A percentile compares a stretch with the other conserved stretches of the same genome.
Evolutionary conservation across 2,329 filamentous ascomycete species (phyloP).

Genomic region (Fusarium anguioides): DNA sequence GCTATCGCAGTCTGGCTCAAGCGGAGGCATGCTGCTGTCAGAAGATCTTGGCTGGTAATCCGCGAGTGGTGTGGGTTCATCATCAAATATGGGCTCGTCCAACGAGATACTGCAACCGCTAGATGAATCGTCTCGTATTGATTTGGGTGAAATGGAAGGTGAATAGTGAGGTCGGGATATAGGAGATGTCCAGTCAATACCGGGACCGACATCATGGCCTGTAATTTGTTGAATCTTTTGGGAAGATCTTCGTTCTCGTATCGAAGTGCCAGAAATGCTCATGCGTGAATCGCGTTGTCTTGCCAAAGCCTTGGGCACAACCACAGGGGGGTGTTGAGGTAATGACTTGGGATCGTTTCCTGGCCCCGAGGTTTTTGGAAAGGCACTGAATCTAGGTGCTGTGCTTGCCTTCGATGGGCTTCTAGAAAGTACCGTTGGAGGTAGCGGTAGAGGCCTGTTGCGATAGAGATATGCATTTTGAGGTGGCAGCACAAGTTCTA

Average conservation of each 20-base stretch:
- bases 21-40: conserved; percentile 37
- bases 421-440: conserved; percentile 29
- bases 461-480: conserved; percentile 40
- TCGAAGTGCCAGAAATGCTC: conserved; percentile 32
- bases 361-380: conserved; percentile 29
- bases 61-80: conserved; percentile 25
- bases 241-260: conserved; percentile 46
- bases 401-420: conserved; percentile 16
- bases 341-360: conserved; percentile 37
- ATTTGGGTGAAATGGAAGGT: conserved; percentile 32
- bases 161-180: conserved; percentile 20
- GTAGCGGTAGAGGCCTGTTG: conserved; percentile 35
- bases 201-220: conserved; percentile 52
- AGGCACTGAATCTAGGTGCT: conserved; percentile 30
- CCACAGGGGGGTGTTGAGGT: conserved; percentile 25
- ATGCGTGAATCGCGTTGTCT: conserved; percentile 32
- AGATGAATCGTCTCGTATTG: conserved; percentile 40
- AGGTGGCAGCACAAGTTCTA: conserved; percentile 38
- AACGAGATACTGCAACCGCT: conserved; percentile 39
- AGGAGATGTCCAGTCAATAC: conserved; percentile 32
- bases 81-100: conserved; percentile 39
- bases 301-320: conserved; percentile 25
- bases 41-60: conserved; percentile 34
- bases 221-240: conserved; percentile 57
- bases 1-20: conserved; percentile 44